Evolutionary conservation across 805 yeast species (phyloP), one percentile per base, ranked within the genome.

Genomic region (Hanseniaspora nectarophila): DNA sequence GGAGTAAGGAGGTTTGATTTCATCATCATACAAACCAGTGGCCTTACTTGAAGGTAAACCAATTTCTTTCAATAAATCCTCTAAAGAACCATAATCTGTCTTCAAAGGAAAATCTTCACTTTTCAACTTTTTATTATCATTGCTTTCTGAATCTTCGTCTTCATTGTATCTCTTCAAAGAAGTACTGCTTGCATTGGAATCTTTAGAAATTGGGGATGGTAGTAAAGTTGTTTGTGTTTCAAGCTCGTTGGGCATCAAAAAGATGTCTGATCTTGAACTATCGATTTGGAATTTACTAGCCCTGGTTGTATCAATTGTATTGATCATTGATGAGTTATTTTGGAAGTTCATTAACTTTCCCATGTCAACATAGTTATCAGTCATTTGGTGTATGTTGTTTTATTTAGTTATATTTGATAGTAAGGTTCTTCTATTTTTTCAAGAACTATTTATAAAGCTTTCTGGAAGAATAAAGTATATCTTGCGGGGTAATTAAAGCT

Each of bases 1-100:
- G 5, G 96, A 86, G 65, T 81, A 89, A 0, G 95, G 95, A 1
- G 98, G 98, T 65, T 92, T 90, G 12, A 63, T 57, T 21, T 56
- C 34, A 1, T 51, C 55, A 32, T 57, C 60, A 38, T 54, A 57
- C 5, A 57, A 45, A 8, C 54, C 54, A 12, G 51, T 45, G 2
- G 51, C 51, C 24, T 52, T 52, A 8, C 39, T 45, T 10, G 44
- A 39, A 37, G 54, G 54, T 5, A 40, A 16, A 2, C 47, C 47
- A 21, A 52, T 46, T 15, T 52, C 54, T 23, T 32, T 40, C 13
- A 52, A 35, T 1, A 52, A 13, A n/a, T 52, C 51, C 7, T 52
- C 39, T 21, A 52, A 38, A 6, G 54, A 29, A 15, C 54, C 54
- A 40, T 38, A 31, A 45, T 45, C 42, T 3, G 53, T 42, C 35